Evolutionary conservation across 495 filamentous ascomycete genomes (phyloP), one percentile per base, ranked within the genome.

Genomic region (Penicillium taxi): DNA sequence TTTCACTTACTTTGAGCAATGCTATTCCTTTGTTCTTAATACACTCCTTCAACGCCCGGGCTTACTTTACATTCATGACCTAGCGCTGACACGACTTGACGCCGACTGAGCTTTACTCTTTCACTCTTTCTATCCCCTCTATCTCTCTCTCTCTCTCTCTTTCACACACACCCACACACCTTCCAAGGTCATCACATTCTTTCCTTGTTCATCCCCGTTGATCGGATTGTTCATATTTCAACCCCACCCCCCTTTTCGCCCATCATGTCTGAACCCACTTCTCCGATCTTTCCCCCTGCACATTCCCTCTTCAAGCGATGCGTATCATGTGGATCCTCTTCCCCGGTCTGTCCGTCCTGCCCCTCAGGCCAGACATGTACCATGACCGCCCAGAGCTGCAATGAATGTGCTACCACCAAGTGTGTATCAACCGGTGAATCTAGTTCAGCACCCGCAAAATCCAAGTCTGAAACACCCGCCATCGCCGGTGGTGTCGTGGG

Each of bases 401-500:
- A 69, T 18, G 23, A 41, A 25, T 86, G 82, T 48, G 68, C 78
- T 0, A 68, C 64, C 25, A 79, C 74, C 2, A 52, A 63, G 19
- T 91, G 85, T 59, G 73, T 69, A 39, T 45, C 56, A 6, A 45
- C 50, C 12, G 52, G 64, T 21, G 44, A 48, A 3, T 9, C 3
- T 15, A 42, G 52, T 23, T 53, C 67, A 16, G 19, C 53, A 24
- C 35, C 42, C 39, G 9, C 48, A 27, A 15, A 37, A 29, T 30
- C 37, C 7, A 54, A 63, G 9, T 74, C 79, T 13, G 82, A 86
- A 40, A 71, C 80, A 1, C 84, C 85, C 24, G 82, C 86, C 19
- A 91, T 95, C 45, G 82, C 83, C 12, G 86, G 85, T 50, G 85
- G 88, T 39, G 84, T 93, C 18, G 59, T 94, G 22, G 86, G 84